phyloP scores from a whole-genome alignment of 768 basidiomycete genomes.

The Favolaschia claudopus region DNA sequence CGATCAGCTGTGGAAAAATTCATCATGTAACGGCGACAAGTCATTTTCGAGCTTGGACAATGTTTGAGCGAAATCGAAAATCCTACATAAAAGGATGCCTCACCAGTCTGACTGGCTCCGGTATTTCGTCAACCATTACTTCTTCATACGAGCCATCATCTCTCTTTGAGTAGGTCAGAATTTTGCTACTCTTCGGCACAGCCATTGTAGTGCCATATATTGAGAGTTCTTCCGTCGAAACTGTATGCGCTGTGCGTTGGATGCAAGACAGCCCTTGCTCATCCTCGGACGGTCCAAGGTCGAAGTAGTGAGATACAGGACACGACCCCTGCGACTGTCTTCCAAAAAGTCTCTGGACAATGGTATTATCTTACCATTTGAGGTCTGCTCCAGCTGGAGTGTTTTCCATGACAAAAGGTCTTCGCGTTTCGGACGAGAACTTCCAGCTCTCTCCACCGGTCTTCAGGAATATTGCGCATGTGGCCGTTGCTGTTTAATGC shows the following conservation, averaged over 20 bases:
- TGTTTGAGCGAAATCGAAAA: too few species aligned
- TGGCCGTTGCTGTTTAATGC: not conserved
- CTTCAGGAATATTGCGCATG: not conserved
- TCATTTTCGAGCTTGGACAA: too few species aligned
- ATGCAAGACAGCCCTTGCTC: not conserved
- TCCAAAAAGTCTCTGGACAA: too few species aligned
- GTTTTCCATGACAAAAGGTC: not conserved
- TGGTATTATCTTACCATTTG: not conserved
- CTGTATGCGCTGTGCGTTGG: not conserved
- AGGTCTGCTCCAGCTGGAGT: not conserved
- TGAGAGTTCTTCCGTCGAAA: not conserved
- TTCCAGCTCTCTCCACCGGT: constrained; percentile 6
- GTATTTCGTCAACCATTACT: not conserved
- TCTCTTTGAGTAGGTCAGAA: not conserved
- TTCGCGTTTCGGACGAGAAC: not conserved
- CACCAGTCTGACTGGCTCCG: not conserved
- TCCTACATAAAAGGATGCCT: not conserved
- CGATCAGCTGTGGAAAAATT: too few species aligned
- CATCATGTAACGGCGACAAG: too few species aligned
- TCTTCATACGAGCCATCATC: not conserved
- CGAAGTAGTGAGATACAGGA: not conserved
- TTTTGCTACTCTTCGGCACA: not conserved
- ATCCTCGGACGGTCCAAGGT: constrained; percentile 3
- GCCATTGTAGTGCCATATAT: not conserved
- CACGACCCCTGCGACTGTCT: not conserved